phyloP scores from a whole-genome alignment of 805 yeast species.

The Zygosaccharomyces siamensis region DNA sequence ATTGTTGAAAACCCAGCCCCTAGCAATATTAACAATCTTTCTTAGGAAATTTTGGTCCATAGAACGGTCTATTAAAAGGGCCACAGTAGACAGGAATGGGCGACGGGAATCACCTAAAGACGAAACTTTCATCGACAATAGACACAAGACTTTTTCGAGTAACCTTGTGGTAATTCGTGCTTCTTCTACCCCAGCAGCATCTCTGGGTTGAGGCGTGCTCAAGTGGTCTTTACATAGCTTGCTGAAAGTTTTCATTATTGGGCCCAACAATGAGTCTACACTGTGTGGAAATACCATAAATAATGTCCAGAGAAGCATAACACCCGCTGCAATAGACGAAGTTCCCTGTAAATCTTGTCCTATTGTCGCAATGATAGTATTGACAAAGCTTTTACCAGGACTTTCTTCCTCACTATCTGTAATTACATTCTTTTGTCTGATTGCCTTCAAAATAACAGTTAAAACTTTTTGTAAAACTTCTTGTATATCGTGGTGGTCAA shows the following conservation, averaged over 20 bases:
- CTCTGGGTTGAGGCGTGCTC: conserved; percentile 44
- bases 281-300: conserved; percentile 68
- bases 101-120: conserved; percentile 91
- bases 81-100: conserved; percentile 76
- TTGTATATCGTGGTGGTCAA: conserved; percentile 83
- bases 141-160: conserved; percentile 67
- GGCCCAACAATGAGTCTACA: conserved; percentile 69
- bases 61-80: conserved; percentile 86
- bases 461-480: conserved; percentile 75
- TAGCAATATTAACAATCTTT: conserved; percentile 70
- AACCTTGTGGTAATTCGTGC: conserved; percentile 74
- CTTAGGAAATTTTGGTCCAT: conserved; percentile 68
- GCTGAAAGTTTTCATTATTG: conserved; percentile 80
- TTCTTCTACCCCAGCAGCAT: conserved; percentile 51
- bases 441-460: conserved; percentile 61
- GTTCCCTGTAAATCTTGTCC: conserved; percentile 71
- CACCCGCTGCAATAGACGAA: conserved; percentile 82
- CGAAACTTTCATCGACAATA: conserved; percentile 76
- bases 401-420: conserved; percentile 55
- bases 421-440: conserved; percentile 43
- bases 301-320: conserved; percentile 75
- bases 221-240: conserved; percentile 86
- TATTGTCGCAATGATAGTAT: conserved; percentile 59
- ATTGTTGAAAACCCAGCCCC: conserved; percentile 84
- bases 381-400: conserved; percentile 57